These are phyloP conservation scores for Apiospora arundinis DNA, from an alignment of 2,329 filamentous ascomycete genomes.

Conservation along the genomic window DNA sequence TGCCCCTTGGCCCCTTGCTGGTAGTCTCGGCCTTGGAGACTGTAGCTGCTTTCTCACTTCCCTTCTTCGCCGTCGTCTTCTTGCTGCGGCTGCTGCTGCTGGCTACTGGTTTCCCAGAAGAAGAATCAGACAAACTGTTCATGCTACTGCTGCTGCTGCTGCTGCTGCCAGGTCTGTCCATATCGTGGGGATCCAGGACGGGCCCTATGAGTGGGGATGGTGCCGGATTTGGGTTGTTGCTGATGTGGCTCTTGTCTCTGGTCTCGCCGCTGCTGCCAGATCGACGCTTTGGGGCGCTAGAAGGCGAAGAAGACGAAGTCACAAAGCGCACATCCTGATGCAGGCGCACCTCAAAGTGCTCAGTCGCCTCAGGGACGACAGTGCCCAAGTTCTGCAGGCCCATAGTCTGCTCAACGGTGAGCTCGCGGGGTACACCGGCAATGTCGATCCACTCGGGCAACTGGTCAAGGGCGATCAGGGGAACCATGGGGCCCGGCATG, in stretches of 20 bases:
- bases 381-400: slow-evolving; percentile 48
- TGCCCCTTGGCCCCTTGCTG: slow-evolving; percentile 11
- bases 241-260: background rate
- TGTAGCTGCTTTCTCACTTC: background rate
- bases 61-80: background rate
- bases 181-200: background rate
- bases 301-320: background rate
- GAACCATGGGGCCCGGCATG: slow-evolving; percentile 49
- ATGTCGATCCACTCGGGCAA: slow-evolving; percentile 54
- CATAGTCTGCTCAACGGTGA: slow-evolving; percentile 45
- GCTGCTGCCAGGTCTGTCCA: background rate
- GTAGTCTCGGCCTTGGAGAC: slow-evolving; percentile 14
- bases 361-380: slow-evolving; percentile 28
- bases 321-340: slow-evolving; percentile 19
- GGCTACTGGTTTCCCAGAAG: background rate
- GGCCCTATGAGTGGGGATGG: background rate
- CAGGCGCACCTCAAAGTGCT: slow-evolving; percentile 38
- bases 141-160: background rate
- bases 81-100: background rate
- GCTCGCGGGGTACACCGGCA: slow-evolving; percentile 49
- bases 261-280: background rate
- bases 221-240: background rate
- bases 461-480: slow-evolving; percentile 60
- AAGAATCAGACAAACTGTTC: background rate
- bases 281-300: background rate